Evolutionary conservation across 768 basidiomycete species (phyloP).

Genomic region (Trametes cingulata): DNA sequence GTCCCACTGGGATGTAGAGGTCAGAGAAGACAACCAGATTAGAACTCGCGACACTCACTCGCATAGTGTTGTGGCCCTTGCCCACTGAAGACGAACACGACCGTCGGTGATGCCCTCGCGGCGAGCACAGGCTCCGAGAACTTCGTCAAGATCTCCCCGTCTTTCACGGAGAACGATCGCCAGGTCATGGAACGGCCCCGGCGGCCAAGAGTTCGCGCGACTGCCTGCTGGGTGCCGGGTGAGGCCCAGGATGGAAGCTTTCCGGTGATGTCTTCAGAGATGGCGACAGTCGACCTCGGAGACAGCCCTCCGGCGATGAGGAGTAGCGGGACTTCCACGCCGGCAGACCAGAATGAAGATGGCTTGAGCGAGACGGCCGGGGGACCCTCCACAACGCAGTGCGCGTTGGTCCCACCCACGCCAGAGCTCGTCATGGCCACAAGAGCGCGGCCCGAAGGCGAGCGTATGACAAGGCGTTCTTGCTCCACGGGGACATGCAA

Average conservation of each 20-base stretch:
- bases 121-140: constrained; percentile 4
- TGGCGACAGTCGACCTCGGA: constrained; percentile 4
- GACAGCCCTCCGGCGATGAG: constrained; percentile 15
- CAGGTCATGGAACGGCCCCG: constrained; percentile 17
- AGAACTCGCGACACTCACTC: constrained; percentile 31
- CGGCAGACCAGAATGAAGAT: background rate
- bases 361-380: constrained; percentile 15
- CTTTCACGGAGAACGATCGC: constrained; percentile 4
- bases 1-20: constrained; percentile 35
- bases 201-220: constrained; percentile 6
- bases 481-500: constrained; percentile 37
- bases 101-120: constrained; percentile 16
- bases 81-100: constrained; percentile 43
- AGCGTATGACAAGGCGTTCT: constrained; percentile 29
- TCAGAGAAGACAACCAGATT: background rate
- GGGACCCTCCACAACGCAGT: constrained; percentile 40
- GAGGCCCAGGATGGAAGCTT: background rate
- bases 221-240: background rate
- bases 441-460: constrained; percentile 29
- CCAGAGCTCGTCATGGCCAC: constrained; percentile 46
- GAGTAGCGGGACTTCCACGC: background rate
- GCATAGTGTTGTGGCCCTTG: constrained; percentile 42
- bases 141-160: background rate
- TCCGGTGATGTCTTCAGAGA: background rate
- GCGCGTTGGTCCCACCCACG: constrained; percentile 47